Evolutionary conservation across 352 stramenopile species (phyloP).

Genomic region (Phytophthora podocarpi): DNA sequence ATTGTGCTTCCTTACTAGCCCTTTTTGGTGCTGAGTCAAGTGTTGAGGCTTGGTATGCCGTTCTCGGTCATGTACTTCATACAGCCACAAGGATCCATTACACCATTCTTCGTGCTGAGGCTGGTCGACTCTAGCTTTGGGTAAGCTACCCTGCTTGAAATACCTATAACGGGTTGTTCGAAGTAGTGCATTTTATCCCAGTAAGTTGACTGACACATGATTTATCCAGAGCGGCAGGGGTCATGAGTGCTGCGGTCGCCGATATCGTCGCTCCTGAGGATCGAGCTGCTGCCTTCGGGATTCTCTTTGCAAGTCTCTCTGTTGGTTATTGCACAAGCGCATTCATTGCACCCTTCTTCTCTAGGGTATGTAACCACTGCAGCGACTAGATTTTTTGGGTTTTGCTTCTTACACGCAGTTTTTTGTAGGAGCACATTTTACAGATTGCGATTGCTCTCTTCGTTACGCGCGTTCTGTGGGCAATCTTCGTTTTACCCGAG

Average conservation of each 20-base stretch:
- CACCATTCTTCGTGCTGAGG: constrained; percentile 62
- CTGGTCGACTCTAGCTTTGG: constrained; percentile 71
- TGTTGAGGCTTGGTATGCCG: constrained; percentile 57
- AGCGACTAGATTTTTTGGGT: no score
- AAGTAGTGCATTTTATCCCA: no score
- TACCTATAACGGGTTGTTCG: no score
- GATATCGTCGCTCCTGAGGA: constrained; percentile 62
- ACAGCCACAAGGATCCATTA: constrained; percentile 58
- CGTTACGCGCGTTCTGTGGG: constrained; percentile 54
- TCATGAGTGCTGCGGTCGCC: constrained; percentile 66
- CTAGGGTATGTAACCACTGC: constrained; percentile 41
- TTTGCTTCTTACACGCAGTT: no score
- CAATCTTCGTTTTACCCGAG: constrained; percentile 58
- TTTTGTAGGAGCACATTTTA: constrained; percentile 50
- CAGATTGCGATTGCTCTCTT: constrained; percentile 55
- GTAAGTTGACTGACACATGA: no score
- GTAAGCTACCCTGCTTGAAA: no score
- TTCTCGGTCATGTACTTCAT: constrained; percentile 82
- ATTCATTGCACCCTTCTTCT: constrained; percentile 62
- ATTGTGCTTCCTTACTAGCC: constrained; percentile 46
- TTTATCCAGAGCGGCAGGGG: constrained; percentile 53
- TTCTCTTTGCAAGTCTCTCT: constrained; percentile 60
- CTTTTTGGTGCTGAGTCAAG: constrained; percentile 73
- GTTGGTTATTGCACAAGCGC: constrained; percentile 66
- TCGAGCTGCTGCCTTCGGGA: constrained; percentile 64